Conservation (phyloP, 306 rosid species). For the Hippophae rhamnoides region DNA sequence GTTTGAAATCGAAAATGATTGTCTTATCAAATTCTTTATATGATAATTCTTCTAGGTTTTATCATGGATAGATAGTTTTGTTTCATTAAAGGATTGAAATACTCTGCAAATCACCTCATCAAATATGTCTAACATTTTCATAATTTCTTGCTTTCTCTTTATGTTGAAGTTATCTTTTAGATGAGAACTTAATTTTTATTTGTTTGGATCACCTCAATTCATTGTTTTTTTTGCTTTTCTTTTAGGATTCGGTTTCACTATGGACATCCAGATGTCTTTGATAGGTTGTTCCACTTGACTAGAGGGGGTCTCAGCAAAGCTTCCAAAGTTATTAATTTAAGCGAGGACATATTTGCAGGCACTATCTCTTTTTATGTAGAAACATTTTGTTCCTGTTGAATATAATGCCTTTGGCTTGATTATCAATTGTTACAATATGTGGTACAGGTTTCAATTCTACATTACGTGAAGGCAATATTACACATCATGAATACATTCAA, state of each 20-base stretch:
- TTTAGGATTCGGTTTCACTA: slow-evolving; percentile 97
- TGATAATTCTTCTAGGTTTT: too few species aligned
- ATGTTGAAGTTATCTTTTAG: background rate
- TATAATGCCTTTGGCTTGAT: slow-evolving; percentile 4
- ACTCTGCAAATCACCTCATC: too few species aligned
- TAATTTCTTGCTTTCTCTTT: background rate
- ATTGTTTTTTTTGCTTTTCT: slow-evolving; percentile 21
- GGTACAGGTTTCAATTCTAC: slow-evolving; percentile 85
- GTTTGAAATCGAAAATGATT: too few species aligned
- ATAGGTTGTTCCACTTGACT: slow-evolving; percentile 86
- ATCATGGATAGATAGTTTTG: too few species aligned
- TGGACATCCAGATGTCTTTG: slow-evolving; percentile 98
- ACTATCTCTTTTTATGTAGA: slow-evolving; percentile 9
- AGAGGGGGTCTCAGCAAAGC: slow-evolving; percentile 99
- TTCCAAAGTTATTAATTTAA: slow-evolving; percentile 80
- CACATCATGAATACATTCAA: slow-evolving; percentile 96
- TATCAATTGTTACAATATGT: slow-evolving; percentile 7
- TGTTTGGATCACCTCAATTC: slow-evolving; percentile 6
- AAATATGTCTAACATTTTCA: too few species aligned
- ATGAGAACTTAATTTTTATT: background rate
- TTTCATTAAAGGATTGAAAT: too few species aligned
- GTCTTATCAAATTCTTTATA: too few species aligned
- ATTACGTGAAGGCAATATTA: slow-evolving; percentile 79
- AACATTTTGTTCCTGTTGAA: background rate
- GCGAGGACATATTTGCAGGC: slow-evolving; percentile 99